A percentile compares a stretch with the other conserved stretches of the same genome.
These are phyloP conservation scores for Talaromyces sp. DNA, from an alignment of 2,329 filamentous ascomycete species.

Conservation along the genomic window DNA sequence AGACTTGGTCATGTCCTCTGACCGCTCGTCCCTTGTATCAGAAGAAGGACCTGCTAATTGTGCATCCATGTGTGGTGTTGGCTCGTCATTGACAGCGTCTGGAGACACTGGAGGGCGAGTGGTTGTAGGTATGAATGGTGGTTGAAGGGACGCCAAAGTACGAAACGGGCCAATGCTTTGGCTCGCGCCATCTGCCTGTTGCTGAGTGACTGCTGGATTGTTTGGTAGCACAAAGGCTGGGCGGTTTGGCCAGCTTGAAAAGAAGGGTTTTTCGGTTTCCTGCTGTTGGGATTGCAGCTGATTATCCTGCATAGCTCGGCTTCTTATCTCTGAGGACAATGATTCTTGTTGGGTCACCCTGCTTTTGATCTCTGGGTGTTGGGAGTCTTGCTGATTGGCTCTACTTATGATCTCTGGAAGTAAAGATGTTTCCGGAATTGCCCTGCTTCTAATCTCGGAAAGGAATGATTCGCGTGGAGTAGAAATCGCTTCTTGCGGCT, in stretches of 20 bases:
- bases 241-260: constrained; percentile 17
- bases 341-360: neutral
- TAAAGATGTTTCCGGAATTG: neutral
- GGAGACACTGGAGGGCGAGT: constrained; percentile 5
- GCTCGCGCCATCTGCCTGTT: neutral
- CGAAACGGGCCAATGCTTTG: neutral
- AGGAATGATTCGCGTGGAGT: neutral
- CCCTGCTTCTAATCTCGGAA: constrained; percentile 2
- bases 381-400: neutral
- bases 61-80: neutral
- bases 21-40: neutral
- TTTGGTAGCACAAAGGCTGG: constrained; percentile 9
- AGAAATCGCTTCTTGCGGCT: neutral
- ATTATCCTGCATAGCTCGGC: neutral
- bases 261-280: neutral
- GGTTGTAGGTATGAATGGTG: neutral
- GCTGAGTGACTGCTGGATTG: neutral
- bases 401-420: neutral
- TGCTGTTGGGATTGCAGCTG: neutral
- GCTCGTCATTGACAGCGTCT: neutral
- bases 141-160: neutral
- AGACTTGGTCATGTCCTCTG: neutral
- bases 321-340: neutral
- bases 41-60: neutral
- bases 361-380: neutral